Percentiles rank a stretch among this genome's conserved stretches.
These are phyloP conservation scores for Acanthochlamys bracteata DNA, from an alignment of 106 monocot species.

Conservation along the genomic window DNA sequence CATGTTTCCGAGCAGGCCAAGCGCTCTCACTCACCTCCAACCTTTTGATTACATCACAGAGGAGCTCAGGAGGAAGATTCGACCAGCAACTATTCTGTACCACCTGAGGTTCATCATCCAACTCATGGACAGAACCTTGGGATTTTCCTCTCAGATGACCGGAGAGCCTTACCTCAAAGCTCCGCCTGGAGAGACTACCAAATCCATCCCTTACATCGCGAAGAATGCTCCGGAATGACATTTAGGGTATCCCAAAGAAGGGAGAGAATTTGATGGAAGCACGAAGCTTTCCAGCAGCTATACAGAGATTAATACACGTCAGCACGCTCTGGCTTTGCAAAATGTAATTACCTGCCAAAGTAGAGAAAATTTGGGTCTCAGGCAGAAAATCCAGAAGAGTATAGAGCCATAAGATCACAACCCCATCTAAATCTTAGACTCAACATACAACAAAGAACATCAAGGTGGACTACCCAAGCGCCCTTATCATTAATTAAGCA, in stretches of 20 bases:
- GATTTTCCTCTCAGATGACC: constrained; percentile 37
- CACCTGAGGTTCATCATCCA: constrained; percentile 18
- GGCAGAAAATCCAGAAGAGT: too few relatives aligned
- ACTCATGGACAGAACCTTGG: constrained; percentile 33
- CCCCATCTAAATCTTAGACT: too few relatives aligned
- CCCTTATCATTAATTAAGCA: too few relatives aligned
- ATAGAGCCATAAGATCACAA: too few relatives aligned
- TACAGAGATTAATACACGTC: too few relatives aligned
- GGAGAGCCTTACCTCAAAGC: constrained; percentile 36
- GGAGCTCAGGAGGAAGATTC: constrained; percentile 50
- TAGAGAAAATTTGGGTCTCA: too few relatives aligned
- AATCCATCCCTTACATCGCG: constrained; percentile 58
- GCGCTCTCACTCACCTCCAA: constrained; percentile 51
- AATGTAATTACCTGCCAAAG: too few relatives aligned
- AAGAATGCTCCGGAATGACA: constrained; percentile 67
- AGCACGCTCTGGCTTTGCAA: too few relatives aligned
- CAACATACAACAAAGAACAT: too few relatives aligned
- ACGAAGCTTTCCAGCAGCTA: too few relatives aligned
- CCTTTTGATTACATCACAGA: constrained; percentile 56
- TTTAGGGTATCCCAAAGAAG: constrained; percentile 9
- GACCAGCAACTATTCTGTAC: constrained; percentile 48
- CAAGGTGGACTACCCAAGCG: too few relatives aligned
- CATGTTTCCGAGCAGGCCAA: constrained; percentile 54
- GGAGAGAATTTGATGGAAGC: too few relatives aligned
- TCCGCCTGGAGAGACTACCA: constrained; percentile 49